Base-by-base conservation (phyloP, 495 filamentous ascomycete species). In the Terfezia claveryi region DNA sequence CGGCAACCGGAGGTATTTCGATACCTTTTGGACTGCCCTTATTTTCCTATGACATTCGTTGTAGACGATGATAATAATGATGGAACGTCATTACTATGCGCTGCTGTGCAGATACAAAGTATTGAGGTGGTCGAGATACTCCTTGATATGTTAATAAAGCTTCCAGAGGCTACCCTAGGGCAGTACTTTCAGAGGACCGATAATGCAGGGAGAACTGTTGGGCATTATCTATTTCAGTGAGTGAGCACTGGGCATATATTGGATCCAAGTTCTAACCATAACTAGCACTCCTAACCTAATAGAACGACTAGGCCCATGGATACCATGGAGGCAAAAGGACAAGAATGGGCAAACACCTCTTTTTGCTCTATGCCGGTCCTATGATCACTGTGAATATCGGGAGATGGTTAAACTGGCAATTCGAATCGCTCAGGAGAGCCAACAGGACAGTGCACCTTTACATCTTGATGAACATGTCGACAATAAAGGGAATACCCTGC, bases 291-390 rank as follows among this genome's bases (percentile, higher is more conserved):
- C 89, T 4, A 74, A 77, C 23, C 71, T 96, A 37, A 85, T 96
- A 62, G 69, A 70, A 27, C 72, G 76, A 49, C 76, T 96, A 49
- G 86, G 85, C 12, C 72, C 73, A 23, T 65, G 88, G 61, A 68
- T 96, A 50, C 85, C 89, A 9, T 99, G 92, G 92, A 75, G 78
- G 51, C 75, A 85, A 61, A 87, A 82, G 58, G 92, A 99, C 66
- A 93, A 84, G 61, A 94, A 94, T 67, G 92, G 91, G 0, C 89
- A 95, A 66, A 99, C 92, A 6, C 92, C 92, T 8, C 69, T 99
- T 11, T 95, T 95, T 64, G 92, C 92, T 9, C 71, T 96, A 5
- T 94, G 86, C 66, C 77, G 92, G 56, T 94, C 86, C 0, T 99
- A 99, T 64, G 92, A 99, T 65, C 86, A 99, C 68, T 74, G 79